Evolutionary conservation across 345 rosid genomes (phyloP), one percentile per base, ranked within the genome.

Genomic region (Hibiscus tridactylites): DNA sequence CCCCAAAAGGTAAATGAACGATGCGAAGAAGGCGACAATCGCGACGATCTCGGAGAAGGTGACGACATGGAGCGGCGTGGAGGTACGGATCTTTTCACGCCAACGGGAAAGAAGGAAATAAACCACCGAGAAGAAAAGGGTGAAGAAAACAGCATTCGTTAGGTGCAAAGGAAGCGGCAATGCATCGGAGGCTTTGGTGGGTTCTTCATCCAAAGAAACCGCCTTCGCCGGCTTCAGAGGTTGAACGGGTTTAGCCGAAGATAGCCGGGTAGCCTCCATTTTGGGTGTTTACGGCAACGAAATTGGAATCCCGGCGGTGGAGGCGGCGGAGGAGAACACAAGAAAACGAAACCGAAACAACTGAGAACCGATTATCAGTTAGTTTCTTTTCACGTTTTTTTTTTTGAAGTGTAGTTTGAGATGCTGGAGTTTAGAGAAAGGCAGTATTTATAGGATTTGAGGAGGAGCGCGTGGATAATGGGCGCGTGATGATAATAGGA

Each of bases 11-110:
- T 88, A 87, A 10, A 88, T 78, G 67, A 85, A 82, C 6, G 91
- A 87, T 7, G 85, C 88, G 29, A 85, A 49, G 65, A 89, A 77
- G 21, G 87, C 86, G 33, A 87, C n/a, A 49, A 89, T 70, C 54
- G 94, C 90, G 21, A 70, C 72, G 62, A 87, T 87, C 76, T 89
- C 94, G 33, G 93, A 75, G 26, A 86, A 70, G 5, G 81, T 77
- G 24, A 88, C 78, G 62, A 82, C 74, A 21, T 87, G 91, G 70
- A 89, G 90, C 9, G 94, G 94, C 1, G 90, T 84, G 16, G 86
- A 81, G 35, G 72, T 83, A 6, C 94, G 87, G 79, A 89, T 87
- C 94, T 89, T 89, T 69, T 89, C 90, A 9, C 94, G 80, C 94
- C 94, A 89, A 16, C 91, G 88, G 31, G 84, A 75, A 63, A 89